A percentile compares a stretch with the other conserved stretches of the same genome.
Conservation (phyloP, 345 rosid genomes). For the Anacardium occidentale region DNA sequence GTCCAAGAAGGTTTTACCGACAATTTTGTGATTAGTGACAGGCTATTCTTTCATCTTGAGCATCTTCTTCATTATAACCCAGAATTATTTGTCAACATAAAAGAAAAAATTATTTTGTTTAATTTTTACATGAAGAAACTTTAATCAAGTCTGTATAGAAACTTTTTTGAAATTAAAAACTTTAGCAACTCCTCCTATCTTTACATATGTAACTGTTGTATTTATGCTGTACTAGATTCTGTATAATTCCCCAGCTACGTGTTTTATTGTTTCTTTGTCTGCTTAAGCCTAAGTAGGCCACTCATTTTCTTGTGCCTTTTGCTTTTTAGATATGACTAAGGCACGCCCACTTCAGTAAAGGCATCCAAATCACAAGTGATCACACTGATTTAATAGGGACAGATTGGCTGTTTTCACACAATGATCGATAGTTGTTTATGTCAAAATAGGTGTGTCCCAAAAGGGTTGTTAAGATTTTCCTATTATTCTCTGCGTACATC, state of each 20-base stretch:
- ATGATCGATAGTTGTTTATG: background rate
- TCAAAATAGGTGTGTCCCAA: conserved; percentile 22
- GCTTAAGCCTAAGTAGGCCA: conserved; percentile 2
- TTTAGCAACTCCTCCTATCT: background rate
- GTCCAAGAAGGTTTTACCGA: conserved; percentile 5
- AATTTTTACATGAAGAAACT: background rate
- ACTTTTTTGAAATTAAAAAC: background rate
- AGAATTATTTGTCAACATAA: background rate
- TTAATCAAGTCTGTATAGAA: background rate
- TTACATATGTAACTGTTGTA: background rate
- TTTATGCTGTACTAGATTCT: no score
- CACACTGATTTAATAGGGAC: background rate
- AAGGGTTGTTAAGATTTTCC: conserved; percentile 16
- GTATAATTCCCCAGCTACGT: background rate
- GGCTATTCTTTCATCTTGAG: background rate
- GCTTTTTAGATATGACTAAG: background rate
- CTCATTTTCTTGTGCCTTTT: background rate
- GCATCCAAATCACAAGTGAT: conserved; percentile 6
- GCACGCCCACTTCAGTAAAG: background rate
- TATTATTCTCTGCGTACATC: background rate
- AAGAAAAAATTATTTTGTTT: background rate
- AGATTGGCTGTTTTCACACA: conserved; percentile 6
- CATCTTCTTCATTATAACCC: background rate
- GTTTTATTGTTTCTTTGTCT: conserved; percentile 8
- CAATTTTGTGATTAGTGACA: background rate